phyloP scores from a whole-genome alignment of 257 asterid species.

The Gardenia jasminoides region DNA sequence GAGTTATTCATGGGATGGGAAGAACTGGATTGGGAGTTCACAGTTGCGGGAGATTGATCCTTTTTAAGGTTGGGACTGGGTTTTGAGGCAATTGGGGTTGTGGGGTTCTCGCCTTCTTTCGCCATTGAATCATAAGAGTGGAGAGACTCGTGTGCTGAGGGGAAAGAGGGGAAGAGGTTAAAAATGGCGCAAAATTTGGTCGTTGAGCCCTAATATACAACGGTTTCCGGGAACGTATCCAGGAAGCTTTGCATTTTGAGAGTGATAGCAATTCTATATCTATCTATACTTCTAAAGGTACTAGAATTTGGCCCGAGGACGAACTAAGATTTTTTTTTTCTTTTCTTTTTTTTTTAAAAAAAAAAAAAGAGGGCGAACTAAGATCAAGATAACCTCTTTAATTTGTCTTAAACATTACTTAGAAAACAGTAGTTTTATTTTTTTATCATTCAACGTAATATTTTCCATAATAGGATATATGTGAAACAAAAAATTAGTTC shows the following conservation, averaged over 20 bases:
- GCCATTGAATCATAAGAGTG: conserved; percentile 33
- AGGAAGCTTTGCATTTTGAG: conserved; percentile 2
- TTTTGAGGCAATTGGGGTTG: conserved; percentile 24
- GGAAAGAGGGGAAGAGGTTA: not conserved
- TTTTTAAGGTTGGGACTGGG: conserved; percentile 25
- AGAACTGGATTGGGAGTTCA: conserved; percentile 26
- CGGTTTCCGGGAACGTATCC: conserved; percentile 6
- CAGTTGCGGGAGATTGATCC: conserved; percentile 18
- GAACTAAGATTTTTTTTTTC: no score
- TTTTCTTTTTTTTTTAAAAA: no score
- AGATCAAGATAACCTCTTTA: no score
- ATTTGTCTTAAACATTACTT: no score
- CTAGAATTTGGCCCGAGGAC: no score
- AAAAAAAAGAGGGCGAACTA: no score
- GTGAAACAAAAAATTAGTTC: no score
- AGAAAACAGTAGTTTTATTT: no score
- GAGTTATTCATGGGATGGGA: conserved; percentile 28
- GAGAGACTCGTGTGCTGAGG: not conserved
- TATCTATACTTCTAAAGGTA: no score
- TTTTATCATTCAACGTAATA: no score
- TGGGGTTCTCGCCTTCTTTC: conserved; percentile 36
- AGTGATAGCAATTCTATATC: no score
- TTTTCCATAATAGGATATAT: no score
- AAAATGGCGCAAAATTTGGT: conserved; percentile 16
- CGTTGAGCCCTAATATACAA: conserved; percentile 9